Conservation (phyloP, 2,329 filamentous ascomycete species). For the Polytolypa hystricis region DNA sequence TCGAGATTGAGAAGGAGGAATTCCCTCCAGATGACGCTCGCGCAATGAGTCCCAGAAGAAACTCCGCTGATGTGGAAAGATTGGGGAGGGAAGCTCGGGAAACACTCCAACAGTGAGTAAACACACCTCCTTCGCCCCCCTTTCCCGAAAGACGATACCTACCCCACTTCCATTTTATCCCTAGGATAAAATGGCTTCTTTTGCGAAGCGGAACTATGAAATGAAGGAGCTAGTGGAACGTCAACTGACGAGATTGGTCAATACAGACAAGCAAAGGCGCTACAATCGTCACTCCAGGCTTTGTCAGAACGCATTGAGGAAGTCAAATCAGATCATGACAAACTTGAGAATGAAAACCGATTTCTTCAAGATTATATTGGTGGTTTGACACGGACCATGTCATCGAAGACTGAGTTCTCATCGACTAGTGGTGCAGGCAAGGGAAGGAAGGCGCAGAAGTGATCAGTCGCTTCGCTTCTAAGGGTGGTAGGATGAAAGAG, state of each 20-base stretch:
- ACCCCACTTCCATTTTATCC: too few species aligned
- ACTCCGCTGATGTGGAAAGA: slow-evolving; percentile 80
- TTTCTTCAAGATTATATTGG: slow-evolving; percentile 97
- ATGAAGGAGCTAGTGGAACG: slow-evolving; percentile 1
- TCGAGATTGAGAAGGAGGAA: slow-evolving; percentile 61
- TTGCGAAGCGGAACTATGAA: neutral
- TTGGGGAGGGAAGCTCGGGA: slow-evolving; percentile 71
- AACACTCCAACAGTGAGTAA: slow-evolving; percentile 48
- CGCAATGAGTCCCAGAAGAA: slow-evolving; percentile 87
- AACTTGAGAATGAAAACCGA: slow-evolving; percentile 92
- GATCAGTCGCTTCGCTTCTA: slow-evolving; percentile 8
- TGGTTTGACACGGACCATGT: slow-evolving; percentile 71
- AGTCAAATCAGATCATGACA: slow-evolving; percentile 89
- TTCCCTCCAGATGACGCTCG: slow-evolving; percentile 81
- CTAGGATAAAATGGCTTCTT: too few species aligned
- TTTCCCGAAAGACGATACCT: too few species aligned
- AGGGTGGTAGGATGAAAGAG: slow-evolving; percentile 1
- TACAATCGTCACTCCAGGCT: slow-evolving; percentile 80
- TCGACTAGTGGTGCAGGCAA: slow-evolving; percentile 35
- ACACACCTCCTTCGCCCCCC: too few species aligned
- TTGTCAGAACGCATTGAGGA: slow-evolving; percentile 91
- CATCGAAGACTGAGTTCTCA: slow-evolving; percentile 44
- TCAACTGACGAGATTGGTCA: neutral
- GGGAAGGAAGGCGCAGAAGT: slow-evolving; percentile 39
- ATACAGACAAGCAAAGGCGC: slow-evolving; percentile 68